These are phyloP conservation scores for Cladosporium sp. DNA, from an alignment of 2,329 filamentous ascomycete genomes.

Conservation along the genomic window DNA sequence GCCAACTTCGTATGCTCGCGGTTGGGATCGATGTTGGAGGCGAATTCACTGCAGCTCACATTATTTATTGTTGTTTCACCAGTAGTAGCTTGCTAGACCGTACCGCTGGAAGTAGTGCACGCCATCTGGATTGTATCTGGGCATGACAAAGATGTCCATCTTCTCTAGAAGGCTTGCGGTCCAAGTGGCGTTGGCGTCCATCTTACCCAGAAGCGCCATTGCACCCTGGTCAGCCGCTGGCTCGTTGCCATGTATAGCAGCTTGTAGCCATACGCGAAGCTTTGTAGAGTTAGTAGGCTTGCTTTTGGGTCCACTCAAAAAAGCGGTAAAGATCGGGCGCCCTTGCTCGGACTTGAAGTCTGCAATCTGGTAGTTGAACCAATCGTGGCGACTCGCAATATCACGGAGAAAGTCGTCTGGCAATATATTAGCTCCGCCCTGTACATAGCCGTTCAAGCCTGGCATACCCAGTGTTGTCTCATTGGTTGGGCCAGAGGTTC, in stretches of 20 bases:
- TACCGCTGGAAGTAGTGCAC: constrained; percentile 30
- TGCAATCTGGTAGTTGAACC: constrained; percentile 23
- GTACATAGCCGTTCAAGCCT: not conserved
- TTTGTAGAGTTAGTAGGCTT: constrained; percentile 27
- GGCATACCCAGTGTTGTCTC: constrained; percentile 23
- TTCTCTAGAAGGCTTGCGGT: constrained; percentile 35
- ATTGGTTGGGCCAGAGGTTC: constrained; percentile 27
- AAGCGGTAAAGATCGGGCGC: constrained; percentile 31
- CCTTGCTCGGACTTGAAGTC: constrained; percentile 26
- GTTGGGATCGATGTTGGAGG: constrained; percentile 29
- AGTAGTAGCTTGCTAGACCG: not conserved
- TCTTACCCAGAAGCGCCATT: constrained; percentile 39
- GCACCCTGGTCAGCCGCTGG: constrained; percentile 41
- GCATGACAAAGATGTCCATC: constrained; percentile 23
- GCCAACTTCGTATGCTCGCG: constrained; percentile 34
- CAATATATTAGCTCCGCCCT: not conserved
- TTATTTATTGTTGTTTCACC: not conserved
- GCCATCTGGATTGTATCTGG: constrained; percentile 24
- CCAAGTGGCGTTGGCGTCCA: constrained; percentile 38
- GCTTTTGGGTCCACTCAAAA: constrained; percentile 26
- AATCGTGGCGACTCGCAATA: constrained; percentile 26
- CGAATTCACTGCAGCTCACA: constrained; percentile 23
- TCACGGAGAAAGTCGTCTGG: constrained; percentile 23
- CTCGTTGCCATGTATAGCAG: constrained; percentile 41
- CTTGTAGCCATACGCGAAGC: constrained; percentile 41